phyloP scores from a whole-genome alignment of 345 rosid genomes.

The Stellera chamaejasme region DNA sequence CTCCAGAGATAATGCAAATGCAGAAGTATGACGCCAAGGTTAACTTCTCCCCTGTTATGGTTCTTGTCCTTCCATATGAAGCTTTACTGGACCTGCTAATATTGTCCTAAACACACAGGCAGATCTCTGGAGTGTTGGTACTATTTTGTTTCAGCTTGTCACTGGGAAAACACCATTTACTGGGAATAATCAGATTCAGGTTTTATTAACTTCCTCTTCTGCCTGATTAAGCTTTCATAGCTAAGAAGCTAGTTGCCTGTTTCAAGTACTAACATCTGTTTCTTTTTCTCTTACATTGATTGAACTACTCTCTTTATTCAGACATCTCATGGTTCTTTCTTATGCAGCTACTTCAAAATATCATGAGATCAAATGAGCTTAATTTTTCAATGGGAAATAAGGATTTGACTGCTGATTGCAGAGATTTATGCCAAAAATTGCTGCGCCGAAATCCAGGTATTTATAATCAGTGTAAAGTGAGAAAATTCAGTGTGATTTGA shows the following conservation, averaged over 20 bases:
- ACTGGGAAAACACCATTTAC: constrained; percentile 92
- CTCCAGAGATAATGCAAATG: constrained; percentile 98
- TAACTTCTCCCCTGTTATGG: constrained; percentile 14
- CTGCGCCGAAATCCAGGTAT: constrained; percentile 91
- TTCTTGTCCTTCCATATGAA: background rate
- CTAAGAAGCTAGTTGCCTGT: constrained; percentile 7
- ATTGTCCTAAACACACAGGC: constrained; percentile 62
- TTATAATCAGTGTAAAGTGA: background rate
- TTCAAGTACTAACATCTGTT: constrained; percentile 2
- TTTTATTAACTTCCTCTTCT: constrained; percentile 18
- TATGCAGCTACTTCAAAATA: constrained; percentile 87
- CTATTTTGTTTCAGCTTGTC: constrained; percentile 91
- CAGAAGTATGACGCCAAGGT: constrained; percentile 99
- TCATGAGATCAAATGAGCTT: constrained; percentile 70
- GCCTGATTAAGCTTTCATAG: background rate
- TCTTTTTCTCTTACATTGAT: constrained; percentile 1
- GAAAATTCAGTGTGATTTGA: too few species aligned
- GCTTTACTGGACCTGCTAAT: constrained; percentile 23
- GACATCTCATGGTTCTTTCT: constrained; percentile 12
- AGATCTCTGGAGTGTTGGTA: constrained; percentile 99
- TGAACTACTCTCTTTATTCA: constrained; percentile 1
- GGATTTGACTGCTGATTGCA: constrained; percentile 60
- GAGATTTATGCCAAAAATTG: constrained; percentile 84
- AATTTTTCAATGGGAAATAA: constrained; percentile 56
- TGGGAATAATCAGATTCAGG: constrained; percentile 90